These are phyloP conservation scores for Amphibolis antarctica DNA, from an alignment of 106 monocot genomes.

Conservation along the genomic window DNA sequence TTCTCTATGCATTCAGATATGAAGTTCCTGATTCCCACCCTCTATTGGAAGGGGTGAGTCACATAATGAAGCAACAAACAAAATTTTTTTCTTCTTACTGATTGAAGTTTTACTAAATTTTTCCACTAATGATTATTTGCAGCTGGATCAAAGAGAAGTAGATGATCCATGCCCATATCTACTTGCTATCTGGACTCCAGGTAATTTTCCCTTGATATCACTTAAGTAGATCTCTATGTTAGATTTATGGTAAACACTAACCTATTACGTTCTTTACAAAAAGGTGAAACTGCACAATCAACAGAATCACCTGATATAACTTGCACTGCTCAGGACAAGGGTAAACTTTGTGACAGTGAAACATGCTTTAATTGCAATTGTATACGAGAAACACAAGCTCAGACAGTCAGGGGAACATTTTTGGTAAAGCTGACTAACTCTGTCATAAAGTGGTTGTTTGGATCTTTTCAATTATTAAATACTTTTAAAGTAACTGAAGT, in stretches of 20 bases:
- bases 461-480: background rate
- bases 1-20: constrained; percentile 31
- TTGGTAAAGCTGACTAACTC: constrained; percentile 23
- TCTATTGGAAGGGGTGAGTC: constrained; percentile 46
- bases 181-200: constrained; percentile 64
- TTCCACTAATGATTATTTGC: constrained; percentile 1
- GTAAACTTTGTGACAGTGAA: constrained; percentile 33
- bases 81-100: background rate
- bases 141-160: constrained; percentile 43
- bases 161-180: constrained; percentile 60
- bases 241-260: background rate
- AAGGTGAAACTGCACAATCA: constrained; percentile 71
- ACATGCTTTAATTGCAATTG: constrained; percentile 62
- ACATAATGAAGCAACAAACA: background rate
- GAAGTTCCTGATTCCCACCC: constrained; percentile 56
- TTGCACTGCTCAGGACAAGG: constrained; percentile 21
- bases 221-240: background rate
- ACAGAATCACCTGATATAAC: constrained; percentile 34
- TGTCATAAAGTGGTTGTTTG: background rate
- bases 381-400: constrained; percentile 37
- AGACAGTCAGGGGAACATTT: constrained; percentile 56
- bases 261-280: background rate
- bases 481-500: background rate
- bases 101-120: background rate
- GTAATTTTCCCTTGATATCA: constrained; percentile 14